Evolutionary conservation across 75 land plant genomes (phyloP).

Genomic region (Larix kaempferi): DNA sequence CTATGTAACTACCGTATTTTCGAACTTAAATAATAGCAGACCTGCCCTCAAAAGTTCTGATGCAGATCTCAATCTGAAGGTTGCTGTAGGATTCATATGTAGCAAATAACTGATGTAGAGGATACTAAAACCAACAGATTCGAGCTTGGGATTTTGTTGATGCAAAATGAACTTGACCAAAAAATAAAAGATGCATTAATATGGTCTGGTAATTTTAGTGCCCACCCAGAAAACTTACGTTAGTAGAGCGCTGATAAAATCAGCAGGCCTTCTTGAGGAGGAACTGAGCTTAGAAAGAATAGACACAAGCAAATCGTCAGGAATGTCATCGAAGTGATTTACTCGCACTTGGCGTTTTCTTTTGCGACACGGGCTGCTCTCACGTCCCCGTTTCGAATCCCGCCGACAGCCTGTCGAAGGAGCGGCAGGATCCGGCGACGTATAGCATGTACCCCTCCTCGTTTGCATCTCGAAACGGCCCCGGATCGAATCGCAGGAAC

Average conservation of each 20-base stretch:
- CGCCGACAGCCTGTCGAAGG: no score
- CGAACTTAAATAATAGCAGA: no score
- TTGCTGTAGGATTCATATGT: neutral
- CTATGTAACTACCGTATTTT: no score
- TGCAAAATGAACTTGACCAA: neutral
- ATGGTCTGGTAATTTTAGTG: neutral
- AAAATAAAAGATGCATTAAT: neutral
- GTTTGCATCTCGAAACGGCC: no score
- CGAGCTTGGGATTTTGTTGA: neutral
- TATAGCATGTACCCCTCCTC: no score
- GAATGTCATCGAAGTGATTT: slow-evolving; percentile 37
- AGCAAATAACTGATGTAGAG: neutral
- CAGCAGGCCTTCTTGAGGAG: slow-evolving; percentile 39
- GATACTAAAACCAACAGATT: neutral
- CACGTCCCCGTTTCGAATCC: no score
- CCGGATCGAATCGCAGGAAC: no score
- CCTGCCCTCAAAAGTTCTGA: no score
- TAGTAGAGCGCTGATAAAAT: slow-evolving; percentile 38
- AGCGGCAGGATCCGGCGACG: no score
- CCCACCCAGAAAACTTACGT: slow-evolving; percentile 28
- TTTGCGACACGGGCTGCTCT: no score
- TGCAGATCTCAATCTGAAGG: no score
- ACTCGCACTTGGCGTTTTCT: no score
- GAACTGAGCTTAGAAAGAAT: slow-evolving; percentile 44
- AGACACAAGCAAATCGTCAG: slow-evolving; percentile 55